Base-by-base conservation (phyloP, 2,329 filamentous ascomycete species). In the Aspergillus hortae region DNA sequence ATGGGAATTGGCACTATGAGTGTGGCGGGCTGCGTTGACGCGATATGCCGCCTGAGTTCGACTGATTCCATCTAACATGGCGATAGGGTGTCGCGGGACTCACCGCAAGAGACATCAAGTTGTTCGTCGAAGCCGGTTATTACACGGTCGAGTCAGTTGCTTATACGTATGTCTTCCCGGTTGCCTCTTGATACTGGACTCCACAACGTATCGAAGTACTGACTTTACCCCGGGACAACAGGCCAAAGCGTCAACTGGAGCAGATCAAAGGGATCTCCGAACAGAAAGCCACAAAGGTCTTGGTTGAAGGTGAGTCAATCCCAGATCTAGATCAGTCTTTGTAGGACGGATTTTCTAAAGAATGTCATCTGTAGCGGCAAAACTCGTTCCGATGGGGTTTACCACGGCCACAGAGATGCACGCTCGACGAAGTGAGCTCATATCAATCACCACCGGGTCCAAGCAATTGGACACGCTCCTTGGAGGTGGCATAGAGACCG, bases 381-480 rank as follows among this genome's bases (percentile, higher is more conserved):
- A 96, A 72, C 82, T 97, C 47, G 94, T 99, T 0, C 94, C 94
- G 0, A 96, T 99, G 92, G 94, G 94, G 40, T 99, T 99, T 70
- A 99, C 95, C 1, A 99, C 94, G 0, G 94, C 94, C 3, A 99
- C 94, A 0, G 95, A 99, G 74, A 99, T 99, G 92, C 95, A 99
- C 68, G 90, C 92, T 63, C 87, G 94, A 58, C 86, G 95, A 71
- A 96, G 91, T 72, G 94, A 97, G 73, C 83, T 99, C 53, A 99
- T 99, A 61, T 96, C 92, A 12, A 96, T 99, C 60, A 96, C 94
- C 3, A 99, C 94, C 3, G 94, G 95, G 53, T 97, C 94, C 7
- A 99, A 99, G 75, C 92, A 96, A 67, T 82, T 99, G 9, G 94
- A 99, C 68, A 97, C 94, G 12, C 79, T 99, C 19, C 82, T 99